Evolutionary conservation across 129 eudicot species (phyloP).

Genomic region (Gnaphalium uliginosum): DNA sequence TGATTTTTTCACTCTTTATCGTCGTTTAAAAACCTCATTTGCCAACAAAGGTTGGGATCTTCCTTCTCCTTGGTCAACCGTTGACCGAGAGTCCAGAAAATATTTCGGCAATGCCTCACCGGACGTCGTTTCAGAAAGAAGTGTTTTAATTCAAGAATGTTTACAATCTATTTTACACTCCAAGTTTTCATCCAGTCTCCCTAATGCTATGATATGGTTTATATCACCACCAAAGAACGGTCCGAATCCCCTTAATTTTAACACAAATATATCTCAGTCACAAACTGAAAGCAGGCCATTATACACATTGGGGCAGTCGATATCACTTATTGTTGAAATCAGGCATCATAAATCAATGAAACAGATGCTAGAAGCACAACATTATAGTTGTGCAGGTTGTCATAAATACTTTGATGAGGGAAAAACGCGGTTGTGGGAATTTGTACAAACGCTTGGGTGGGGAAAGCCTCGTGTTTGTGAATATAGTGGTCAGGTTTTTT

Average conservation of each 20-base stretch:
- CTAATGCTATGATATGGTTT: conserved; percentile 56
- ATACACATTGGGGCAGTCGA: conserved; percentile 62
- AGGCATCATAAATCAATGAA: conserved; percentile 59
- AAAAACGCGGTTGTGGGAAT: conserved; percentile 64
- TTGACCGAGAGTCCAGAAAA: conserved; percentile 77
- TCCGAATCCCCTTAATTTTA: conserved; percentile 37
- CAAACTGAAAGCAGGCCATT: conserved; percentile 28
- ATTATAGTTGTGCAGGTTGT: conserved; percentile 89
- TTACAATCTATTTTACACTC: conserved; percentile 60
- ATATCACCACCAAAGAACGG: conserved; percentile 57
- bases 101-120: conserved; percentile 83
- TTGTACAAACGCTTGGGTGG: conserved; percentile 82
- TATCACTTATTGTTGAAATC: conserved; percentile 71
- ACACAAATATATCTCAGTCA: conserved; percentile 28
- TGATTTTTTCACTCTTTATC: conserved; percentile 75
- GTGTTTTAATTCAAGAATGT: conserved; percentile 82
- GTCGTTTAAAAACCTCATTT: conserved; percentile 63
- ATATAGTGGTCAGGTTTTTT: conserved; percentile 87
- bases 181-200: conserved; percentile 40
- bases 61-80: conserved; percentile 82
- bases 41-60: conserved; percentile 59
- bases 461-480: conserved; percentile 93
- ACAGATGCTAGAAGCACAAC: conserved; percentile 81
- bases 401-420: conserved; percentile 79
- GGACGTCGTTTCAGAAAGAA: conserved; percentile 71